These are phyloP conservation scores for Dryas integrifolia DNA, from an alignment of 331 rosid species.

Conservation along the genomic window DNA sequence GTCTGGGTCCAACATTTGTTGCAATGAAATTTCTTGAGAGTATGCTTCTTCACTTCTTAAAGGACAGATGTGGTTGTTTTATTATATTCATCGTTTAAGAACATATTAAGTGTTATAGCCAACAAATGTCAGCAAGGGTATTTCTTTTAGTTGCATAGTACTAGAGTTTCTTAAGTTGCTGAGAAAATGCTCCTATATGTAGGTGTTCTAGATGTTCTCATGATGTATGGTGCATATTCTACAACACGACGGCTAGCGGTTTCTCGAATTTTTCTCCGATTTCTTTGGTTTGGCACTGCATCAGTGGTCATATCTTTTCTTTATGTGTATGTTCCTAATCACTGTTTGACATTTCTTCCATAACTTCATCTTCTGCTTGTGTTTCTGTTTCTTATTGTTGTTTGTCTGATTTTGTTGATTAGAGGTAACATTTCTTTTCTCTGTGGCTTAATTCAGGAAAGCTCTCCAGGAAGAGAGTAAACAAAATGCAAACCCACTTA, in stretches of 20 bases:
- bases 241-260: slow-evolving; percentile 71
- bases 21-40: slow-evolving; percentile 89
- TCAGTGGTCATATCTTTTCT: slow-evolving; percentile 69
- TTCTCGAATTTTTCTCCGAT: slow-evolving; percentile 77
- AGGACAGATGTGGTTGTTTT: background rate
- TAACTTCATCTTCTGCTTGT: slow-evolving; percentile 14
- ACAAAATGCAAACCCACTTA: slow-evolving; percentile 40
- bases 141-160: background rate
- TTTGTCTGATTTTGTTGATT: background rate
- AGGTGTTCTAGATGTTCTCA: slow-evolving; percentile 87
- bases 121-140: background rate
- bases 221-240: slow-evolving; percentile 97
- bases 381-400: slow-evolving; percentile 13
- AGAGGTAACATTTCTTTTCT: slow-evolving; percentile 24
- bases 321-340: slow-evolving; percentile 59
- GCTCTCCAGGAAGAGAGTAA: slow-evolving; percentile 79
- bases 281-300: slow-evolving; percentile 72
- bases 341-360: slow-evolving; percentile 3
- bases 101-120: background rate
- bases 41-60: slow-evolving; percentile 38
- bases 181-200: slow-evolving; percentile 20
- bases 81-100: background rate
- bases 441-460: slow-evolving; percentile 54
- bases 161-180: slow-evolving; percentile 8
- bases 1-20: slow-evolving; percentile 91